Evolutionary conservation across 345 rosid species (phyloP).

Genomic region (Citrus australasica): DNA sequence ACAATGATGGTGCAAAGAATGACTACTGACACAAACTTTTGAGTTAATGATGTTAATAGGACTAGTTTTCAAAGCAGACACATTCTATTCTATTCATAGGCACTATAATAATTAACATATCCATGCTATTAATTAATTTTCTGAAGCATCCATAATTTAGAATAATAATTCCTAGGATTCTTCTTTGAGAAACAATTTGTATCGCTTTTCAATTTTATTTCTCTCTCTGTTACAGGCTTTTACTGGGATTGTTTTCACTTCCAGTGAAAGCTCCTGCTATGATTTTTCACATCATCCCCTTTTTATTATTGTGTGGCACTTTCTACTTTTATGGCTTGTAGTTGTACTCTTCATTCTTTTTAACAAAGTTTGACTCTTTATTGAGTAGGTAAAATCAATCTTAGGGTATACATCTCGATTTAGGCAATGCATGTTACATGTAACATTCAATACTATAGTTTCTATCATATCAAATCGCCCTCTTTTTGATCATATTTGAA

Average conservation of each 20-base stretch:
- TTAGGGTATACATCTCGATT: background rate
- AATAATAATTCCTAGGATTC: conserved; percentile 8
- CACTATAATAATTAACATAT: background rate
- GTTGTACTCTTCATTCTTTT: background rate
- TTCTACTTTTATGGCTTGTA: background rate
- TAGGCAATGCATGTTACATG: background rate
- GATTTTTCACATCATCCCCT: background rate
- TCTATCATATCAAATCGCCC: no score
- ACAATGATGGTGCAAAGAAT: conserved; percentile 20
- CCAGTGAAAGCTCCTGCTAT: background rate
- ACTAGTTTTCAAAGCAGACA: background rate
- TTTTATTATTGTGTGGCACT: background rate
- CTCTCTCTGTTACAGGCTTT: background rate
- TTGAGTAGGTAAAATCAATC: background rate
- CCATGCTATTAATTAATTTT: background rate
- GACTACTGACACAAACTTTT: conserved; percentile 17
- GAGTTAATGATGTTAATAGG: conserved; percentile 26
- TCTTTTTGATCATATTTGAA: no score
- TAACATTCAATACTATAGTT: background rate
- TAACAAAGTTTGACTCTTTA: background rate
- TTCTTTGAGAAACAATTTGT: background rate
- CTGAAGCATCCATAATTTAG: background rate
- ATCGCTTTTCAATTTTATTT: background rate
- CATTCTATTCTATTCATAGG: background rate
- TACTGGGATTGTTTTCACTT: background rate